Evolutionary conservation across 768 basidiomycete species (phyloP).

Genomic region (Suillus tomentosus): DNA sequence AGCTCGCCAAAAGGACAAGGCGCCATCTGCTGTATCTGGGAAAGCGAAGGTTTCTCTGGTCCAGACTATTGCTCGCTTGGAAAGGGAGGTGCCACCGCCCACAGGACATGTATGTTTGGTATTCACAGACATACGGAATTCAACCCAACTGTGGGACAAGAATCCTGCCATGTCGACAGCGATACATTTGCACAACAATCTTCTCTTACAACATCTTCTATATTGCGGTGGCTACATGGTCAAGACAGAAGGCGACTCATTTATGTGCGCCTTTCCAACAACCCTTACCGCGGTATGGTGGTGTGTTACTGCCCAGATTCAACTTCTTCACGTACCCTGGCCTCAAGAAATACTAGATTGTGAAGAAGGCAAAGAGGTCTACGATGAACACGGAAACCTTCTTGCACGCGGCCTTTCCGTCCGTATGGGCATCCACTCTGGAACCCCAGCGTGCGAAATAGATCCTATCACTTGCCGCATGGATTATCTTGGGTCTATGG

Average conservation of each 20-base stretch:
- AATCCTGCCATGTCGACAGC: slow-evolving; percentile 95
- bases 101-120: slow-evolving; percentile 87
- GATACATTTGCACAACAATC: slow-evolving; percentile 84
- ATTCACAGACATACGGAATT: slow-evolving; percentile 97
- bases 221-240: slow-evolving; percentile 97
- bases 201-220: slow-evolving; percentile 60
- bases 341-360: slow-evolving; percentile 91
- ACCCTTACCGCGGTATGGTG: slow-evolving; percentile 89
- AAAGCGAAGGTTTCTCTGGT: slow-evolving; percentile 56
- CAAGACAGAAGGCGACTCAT: slow-evolving; percentile 98
- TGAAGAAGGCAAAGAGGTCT: slow-evolving; percentile 83
- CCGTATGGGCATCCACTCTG: slow-evolving; percentile 97
- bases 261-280: slow-evolving; percentile 98
- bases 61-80: slow-evolving; percentile 62
- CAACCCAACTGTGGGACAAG: slow-evolving; percentile 63
- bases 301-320: slow-evolving; percentile 82
- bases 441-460: slow-evolving; percentile 82
- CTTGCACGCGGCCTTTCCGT: slow-evolving; percentile 92
- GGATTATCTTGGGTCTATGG: slow-evolving; percentile 98
- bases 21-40: slow-evolving; percentile 96
- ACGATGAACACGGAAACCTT: slow-evolving; percentile 63
- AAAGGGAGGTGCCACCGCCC: slow-evolving; percentile 81
- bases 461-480: slow-evolving; percentile 92
- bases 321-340: slow-evolving; percentile 83
- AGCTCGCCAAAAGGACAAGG: slow-evolving; percentile 64